A percentile compares a stretch with the other conserved stretches of the same genome.
Evolutionary conservation across 163 green algal species (phyloP).

Genomic region (Chlamydomonas reinhardtii): DNA sequence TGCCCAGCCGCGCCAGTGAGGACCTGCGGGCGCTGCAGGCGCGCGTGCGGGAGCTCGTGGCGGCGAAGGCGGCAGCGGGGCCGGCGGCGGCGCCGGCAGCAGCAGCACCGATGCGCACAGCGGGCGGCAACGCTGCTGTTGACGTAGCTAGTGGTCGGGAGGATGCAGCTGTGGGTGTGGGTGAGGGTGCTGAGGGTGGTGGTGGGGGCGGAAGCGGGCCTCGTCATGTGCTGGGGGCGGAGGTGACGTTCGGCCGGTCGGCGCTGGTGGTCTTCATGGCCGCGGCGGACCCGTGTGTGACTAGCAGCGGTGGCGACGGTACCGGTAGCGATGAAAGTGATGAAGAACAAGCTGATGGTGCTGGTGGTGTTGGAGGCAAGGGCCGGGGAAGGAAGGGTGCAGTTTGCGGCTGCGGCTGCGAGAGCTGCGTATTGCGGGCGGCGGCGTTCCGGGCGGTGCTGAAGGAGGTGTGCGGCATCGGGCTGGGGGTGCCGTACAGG

Average conservation of each 20-base stretch:
- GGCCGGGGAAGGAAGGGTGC: not conserved
- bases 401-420: not conserved
- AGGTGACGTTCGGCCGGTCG: constrained; percentile 35
- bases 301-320: too few relatives aligned
- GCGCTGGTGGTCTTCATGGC: constrained; percentile 18
- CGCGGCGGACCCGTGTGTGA: not conserved
- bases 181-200: not conserved
- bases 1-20: not conserved
- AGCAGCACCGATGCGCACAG: not conserved
- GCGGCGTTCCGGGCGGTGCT: not conserved
- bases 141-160: not conserved
- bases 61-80: not conserved
- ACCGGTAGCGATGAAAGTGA: not conserved
- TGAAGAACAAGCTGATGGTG: not conserved
- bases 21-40: constrained; percentile 35
- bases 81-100: not conserved
- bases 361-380: not conserved
- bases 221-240: constrained; percentile 1
- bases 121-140: not conserved
- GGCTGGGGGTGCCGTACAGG: constrained; percentile 8
- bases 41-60: constrained; percentile 16
- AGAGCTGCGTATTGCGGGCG: not conserved
- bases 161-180: not conserved
- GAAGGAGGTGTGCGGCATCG: not conserved
- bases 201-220: not conserved